Base-by-base conservation (phyloP, 805 yeast genomes). In the Trichomonascus vanleenenianus region DNA sequence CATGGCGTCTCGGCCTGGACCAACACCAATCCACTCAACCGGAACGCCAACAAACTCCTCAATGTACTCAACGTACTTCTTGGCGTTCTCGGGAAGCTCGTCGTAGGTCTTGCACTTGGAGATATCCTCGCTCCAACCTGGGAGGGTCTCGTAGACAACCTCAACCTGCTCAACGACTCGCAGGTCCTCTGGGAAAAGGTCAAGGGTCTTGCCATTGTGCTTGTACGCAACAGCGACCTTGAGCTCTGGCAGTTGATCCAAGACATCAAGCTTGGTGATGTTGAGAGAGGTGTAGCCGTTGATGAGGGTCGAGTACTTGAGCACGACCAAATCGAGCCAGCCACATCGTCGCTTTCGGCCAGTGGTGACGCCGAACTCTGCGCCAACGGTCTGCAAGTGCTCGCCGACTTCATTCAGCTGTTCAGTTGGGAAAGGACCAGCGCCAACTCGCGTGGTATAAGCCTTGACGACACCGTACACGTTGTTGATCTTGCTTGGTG, bases 281-380 rank as follows among this genome's bases (percentile, higher is more conserved):
- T 93, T 93, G 63, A 93, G 57, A 40, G 84, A 76, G 40, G 98
- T 93, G 77, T 91, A 93, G 46, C 98, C 98, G 63, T 93, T 93
- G 66, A 93, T 86, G 63, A 81, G 67, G 47, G 88, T 79, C 33
- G 97, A 87, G 71, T 93, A 91, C 66, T 84, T 85, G 66, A 93
- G 72, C 22, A 93, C 96, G 19, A 93, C 97, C 58, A 93, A 73
- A 68, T 93, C 98, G 62, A 93, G 79, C 98, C 98, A 93, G 47
- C 98, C 98, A 67, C 98, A 93, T 71, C 98, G 82, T 74, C 98
- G 85, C 76, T 89, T 88, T 72, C 98, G 83, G 56, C 98, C 98
- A 32, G 98, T 93, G 53, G 98, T 93, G 56, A 93, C 98, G 68
- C 98, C 98, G 60, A 64, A 85, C 70, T 93, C 98, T 48, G 89